Percentiles rank a stretch among this genome's conserved stretches.
Evolutionary conservation across 1,284 basidiomycete genomes (phyloP).

Genomic region (Pascua guehoae): DNA sequence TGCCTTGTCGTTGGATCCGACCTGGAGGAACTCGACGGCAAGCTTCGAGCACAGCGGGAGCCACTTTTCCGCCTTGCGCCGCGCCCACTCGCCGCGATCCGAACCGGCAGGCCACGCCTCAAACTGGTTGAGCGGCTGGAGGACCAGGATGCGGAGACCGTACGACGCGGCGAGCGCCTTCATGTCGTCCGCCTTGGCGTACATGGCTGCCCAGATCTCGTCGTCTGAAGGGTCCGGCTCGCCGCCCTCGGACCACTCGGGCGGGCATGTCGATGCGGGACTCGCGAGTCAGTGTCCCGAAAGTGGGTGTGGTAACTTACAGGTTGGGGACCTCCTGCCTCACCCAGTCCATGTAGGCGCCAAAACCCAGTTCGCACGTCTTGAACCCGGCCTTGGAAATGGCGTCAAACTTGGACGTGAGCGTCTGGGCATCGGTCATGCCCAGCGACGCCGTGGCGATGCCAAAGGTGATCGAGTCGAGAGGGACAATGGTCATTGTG

Average conservation of each 20-base stretch:
- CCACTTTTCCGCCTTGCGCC: constrained; percentile 15
- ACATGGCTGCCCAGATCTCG: constrained; percentile 12
- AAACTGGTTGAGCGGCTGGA: constrained; percentile 22
- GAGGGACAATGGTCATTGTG: no score
- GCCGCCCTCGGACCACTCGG: constrained; percentile 12
- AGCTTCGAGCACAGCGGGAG: constrained; percentile 10
- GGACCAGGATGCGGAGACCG: constrained; percentile 8
- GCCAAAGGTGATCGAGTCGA: neutral
- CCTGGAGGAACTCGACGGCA: constrained; percentile 9
- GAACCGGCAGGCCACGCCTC: constrained; percentile 13
- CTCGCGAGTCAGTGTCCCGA: neutral
- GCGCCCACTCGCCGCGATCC: constrained; percentile 8
- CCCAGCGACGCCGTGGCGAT: constrained; percentile 20
- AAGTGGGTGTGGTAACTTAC: constrained; percentile 2
- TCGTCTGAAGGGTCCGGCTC: constrained; percentile 20
- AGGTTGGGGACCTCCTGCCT: constrained; percentile 11
- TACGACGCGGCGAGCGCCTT: neutral
- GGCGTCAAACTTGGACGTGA: constrained; percentile 21
- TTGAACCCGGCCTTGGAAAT: constrained; percentile 19
- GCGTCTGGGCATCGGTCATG: constrained; percentile 15
- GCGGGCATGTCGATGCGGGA: constrained; percentile 10
- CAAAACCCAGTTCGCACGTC: constrained; percentile 16
- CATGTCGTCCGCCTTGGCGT: constrained; percentile 6
- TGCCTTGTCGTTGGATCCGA: constrained; percentile 21
- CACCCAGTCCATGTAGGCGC: constrained; percentile 22